These are phyloP conservation scores for Penicillium freii DNA, from an alignment of 2,329 filamentous ascomycete species.

Conservation along the genomic window DNA sequence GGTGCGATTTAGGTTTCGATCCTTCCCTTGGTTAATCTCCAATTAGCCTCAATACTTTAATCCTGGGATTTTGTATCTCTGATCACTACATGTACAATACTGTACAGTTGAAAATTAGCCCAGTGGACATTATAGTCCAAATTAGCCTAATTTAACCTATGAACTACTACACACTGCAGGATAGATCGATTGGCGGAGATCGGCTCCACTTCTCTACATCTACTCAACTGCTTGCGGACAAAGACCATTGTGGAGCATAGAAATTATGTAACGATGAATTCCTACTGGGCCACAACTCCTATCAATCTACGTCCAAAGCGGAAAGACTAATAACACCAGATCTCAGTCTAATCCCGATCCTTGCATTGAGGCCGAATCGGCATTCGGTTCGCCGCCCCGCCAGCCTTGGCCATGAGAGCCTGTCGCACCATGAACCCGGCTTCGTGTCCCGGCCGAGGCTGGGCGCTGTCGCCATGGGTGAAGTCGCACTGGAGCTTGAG, in stretches of 20 bases:
- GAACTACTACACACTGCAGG: background rate
- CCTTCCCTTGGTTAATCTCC: background rate
- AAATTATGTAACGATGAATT: slow-evolving; percentile 1
- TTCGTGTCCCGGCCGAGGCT: slow-evolving; percentile 42
- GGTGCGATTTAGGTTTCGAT: background rate
- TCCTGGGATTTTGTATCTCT: too few relatives aligned
- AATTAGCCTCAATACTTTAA: background rate
- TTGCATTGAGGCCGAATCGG: slow-evolving; percentile 16
- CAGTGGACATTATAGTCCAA: background rate
- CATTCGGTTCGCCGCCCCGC: slow-evolving; percentile 25
- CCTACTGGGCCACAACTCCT: slow-evolving; percentile 11
- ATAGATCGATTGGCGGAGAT: background rate
- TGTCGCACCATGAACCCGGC: slow-evolving; percentile 42
- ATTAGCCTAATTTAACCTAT: background rate
- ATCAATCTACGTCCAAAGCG: slow-evolving; percentile 19
- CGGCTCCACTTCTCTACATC: background rate
- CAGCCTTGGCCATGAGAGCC: slow-evolving; percentile 34
- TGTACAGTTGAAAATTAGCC: too few relatives aligned
- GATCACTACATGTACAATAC: too few relatives aligned
- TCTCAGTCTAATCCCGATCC: slow-evolving; percentile 10
- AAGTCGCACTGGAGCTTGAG: slow-evolving; percentile 48
- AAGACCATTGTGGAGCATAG: slow-evolving; percentile 4
- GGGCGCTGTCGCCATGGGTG: slow-evolving; percentile 46
- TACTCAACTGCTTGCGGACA: slow-evolving; percentile 20
- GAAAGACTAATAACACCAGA: slow-evolving; percentile 4